Percentiles rank a stretch among this genome's conserved stretches.
Conservation (phyloP, 192 early-diverging fungal genomes). For the Backusella liffmaniae region DNA sequence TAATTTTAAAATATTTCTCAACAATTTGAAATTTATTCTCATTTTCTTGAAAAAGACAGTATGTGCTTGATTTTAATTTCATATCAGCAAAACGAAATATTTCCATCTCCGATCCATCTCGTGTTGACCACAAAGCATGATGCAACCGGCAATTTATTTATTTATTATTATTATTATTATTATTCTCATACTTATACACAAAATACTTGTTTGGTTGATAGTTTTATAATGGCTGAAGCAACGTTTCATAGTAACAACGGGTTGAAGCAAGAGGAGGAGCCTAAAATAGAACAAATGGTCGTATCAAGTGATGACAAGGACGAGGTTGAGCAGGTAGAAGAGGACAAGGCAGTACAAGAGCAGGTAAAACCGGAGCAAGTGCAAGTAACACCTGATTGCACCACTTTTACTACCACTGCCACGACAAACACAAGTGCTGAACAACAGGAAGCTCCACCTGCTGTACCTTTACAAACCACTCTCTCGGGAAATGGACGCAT, state of each 20-base stretch:
- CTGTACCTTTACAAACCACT: neutral
- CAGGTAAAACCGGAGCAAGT: neutral
- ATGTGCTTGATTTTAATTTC: too few species aligned
- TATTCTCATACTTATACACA: neutral
- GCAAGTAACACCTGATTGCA: neutral
- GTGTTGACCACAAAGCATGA: neutral
- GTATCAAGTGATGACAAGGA: neutral
- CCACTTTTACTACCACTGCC: neutral
- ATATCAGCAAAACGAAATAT: too few species aligned
- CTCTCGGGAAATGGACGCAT: conserved; percentile 19
- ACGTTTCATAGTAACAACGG: neutral
- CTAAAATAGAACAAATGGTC: too few species aligned
- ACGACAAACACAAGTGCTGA: neutral
- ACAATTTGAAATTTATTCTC: too few species aligned
- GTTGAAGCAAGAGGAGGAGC: neutral
- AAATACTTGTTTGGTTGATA: neutral
- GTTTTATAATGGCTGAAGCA: neutral
- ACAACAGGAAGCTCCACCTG: neutral
- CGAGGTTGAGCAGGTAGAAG: neutral
- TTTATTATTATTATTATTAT: neutral
- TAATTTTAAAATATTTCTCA: too few species aligned
- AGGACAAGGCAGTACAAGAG: neutral
- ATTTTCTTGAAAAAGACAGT: too few species aligned
- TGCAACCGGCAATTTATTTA: neutral
- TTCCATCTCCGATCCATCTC: too few species aligned